Conservation (phyloP, 169 alveolate genomes). For the Plasmodium cynomolgi region DNA sequence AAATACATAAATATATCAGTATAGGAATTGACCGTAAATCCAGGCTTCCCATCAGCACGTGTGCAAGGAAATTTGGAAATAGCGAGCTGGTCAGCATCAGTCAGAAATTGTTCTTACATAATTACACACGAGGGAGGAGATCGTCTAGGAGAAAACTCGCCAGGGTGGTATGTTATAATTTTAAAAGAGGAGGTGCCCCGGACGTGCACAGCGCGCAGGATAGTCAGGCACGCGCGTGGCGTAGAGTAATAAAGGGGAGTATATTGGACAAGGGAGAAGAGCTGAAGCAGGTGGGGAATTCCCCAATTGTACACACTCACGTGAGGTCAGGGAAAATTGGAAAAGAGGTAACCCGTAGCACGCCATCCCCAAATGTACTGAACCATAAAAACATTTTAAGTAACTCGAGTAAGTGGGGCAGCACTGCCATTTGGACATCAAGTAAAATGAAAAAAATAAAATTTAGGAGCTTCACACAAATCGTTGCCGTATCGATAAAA, state of each 20-base stretch:
- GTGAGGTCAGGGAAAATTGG: not conserved
- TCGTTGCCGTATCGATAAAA: slow-evolving; percentile 6
- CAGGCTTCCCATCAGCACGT: slow-evolving; percentile 7
- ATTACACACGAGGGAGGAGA: not conserved
- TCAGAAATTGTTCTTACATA: slow-evolving; percentile 8
- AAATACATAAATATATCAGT: slow-evolving; percentile 15
- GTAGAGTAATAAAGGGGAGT: not conserved
- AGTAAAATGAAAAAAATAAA: slow-evolving; percentile 19
- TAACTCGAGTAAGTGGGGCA: not conserved
- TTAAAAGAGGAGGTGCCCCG: not conserved
- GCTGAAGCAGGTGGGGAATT: not conserved
- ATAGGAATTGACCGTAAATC: slow-evolving; percentile 15
- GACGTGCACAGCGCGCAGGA: not conserved
- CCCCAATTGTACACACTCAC: not conserved
- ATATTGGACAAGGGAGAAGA: not conserved
- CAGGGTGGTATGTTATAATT: not conserved
- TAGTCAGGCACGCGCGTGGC: not conserved
- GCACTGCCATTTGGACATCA: not conserved
- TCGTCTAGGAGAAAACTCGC: not conserved
- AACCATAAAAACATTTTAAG: not conserved
- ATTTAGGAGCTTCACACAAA: slow-evolving; percentile 44
- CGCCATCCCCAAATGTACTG: not conserved
- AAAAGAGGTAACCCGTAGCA: not conserved
- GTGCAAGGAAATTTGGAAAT: slow-evolving; percentile 15
- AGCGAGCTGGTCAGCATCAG: not conserved